phyloP scores from a whole-genome alignment of 2,329 filamentous ascomycete genomes.

The Dactylonectria estremocensis region DNA sequence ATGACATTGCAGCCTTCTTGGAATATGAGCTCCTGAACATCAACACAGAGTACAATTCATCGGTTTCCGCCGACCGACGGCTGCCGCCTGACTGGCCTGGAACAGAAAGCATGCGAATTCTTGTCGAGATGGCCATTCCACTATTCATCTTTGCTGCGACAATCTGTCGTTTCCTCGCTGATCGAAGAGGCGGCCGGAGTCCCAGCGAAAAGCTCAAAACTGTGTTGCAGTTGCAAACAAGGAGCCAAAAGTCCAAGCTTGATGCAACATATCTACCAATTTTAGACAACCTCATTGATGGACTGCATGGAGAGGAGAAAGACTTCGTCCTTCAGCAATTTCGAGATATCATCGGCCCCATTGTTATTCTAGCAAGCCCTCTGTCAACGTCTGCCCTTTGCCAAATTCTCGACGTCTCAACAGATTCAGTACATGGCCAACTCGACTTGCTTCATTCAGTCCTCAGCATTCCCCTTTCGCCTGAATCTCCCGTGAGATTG shows the following conservation, averaged over 20 bases:
- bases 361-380: slow-evolving; percentile 1
- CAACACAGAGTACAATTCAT: slow-evolving; percentile 39
- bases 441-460: slow-evolving; percentile 41
- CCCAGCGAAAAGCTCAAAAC: slow-evolving; percentile 43
- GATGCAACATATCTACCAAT: background rate
- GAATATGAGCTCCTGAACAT: slow-evolving; percentile 51
- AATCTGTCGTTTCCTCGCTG: slow-evolving; percentile 49
- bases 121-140: slow-evolving; percentile 50
- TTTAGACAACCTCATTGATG: background rate
- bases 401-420: slow-evolving; percentile 38
- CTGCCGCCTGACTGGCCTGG: slow-evolving; percentile 33
- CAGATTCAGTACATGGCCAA: slow-evolving; percentile 30
- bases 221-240: slow-evolving; percentile 39
- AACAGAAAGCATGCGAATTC: background rate
- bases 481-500: slow-evolving; percentile 10
- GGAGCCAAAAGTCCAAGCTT: slow-evolving; percentile 16
- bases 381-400: slow-evolving; percentile 42
- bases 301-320: background rate
- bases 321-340: background rate
- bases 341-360: slow-evolving; percentile 3
- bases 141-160: slow-evolving; percentile 57
- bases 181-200: slow-evolving; percentile 32
- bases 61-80: background rate
- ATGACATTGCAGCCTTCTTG: slow-evolving; percentile 56
- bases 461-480: background rate